Conservation (phyloP, 768 basidiomycete genomes). For the Sporobolomyces phaffii region DNA sequence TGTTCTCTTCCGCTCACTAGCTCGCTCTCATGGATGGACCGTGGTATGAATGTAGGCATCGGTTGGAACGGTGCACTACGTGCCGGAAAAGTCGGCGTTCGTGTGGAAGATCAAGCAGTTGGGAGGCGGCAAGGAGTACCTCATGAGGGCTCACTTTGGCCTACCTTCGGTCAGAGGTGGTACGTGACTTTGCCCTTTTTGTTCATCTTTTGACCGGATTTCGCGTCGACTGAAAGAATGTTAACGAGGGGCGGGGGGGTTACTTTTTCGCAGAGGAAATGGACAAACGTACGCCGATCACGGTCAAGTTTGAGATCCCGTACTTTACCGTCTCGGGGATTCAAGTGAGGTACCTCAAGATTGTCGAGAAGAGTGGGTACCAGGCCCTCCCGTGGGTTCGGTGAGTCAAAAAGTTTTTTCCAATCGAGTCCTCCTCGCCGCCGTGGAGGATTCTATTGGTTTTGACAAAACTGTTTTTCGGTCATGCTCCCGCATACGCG, state of each 20-base stretch:
- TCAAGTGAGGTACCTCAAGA: conserved; percentile 95
- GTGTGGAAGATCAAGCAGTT: conserved; percentile 99
- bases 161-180: conserved; percentile 87
- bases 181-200: conserved; percentile 51
- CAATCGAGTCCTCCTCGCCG: too few species aligned
- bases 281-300: conserved; percentile 88
- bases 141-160: conserved; percentile 98
- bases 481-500: too few species aligned
- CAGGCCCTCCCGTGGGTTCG: conserved; percentile 94
- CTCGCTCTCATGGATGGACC: too few species aligned
- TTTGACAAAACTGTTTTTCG: too few species aligned
- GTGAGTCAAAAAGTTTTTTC: too few species aligned
- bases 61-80: conserved; percentile 91
- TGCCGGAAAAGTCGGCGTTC: conserved; percentile 94
- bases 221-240: too few species aligned
- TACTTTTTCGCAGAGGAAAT: conserved; percentile 58
- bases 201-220: too few species aligned
- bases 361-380: conserved; percentile 97
- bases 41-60: too few species aligned
- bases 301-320: conserved; percentile 96
- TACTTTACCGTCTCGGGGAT: conserved; percentile 76
- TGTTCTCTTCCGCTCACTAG: too few species aligned
- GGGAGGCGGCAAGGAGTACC: conserved; percentile 88
- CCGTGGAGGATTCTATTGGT: too few species aligned
- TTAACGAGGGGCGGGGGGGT: too few species aligned